Evolutionary conservation across 1,139 yeast species (phyloP).

Genomic region (Candida albicans): DNA sequence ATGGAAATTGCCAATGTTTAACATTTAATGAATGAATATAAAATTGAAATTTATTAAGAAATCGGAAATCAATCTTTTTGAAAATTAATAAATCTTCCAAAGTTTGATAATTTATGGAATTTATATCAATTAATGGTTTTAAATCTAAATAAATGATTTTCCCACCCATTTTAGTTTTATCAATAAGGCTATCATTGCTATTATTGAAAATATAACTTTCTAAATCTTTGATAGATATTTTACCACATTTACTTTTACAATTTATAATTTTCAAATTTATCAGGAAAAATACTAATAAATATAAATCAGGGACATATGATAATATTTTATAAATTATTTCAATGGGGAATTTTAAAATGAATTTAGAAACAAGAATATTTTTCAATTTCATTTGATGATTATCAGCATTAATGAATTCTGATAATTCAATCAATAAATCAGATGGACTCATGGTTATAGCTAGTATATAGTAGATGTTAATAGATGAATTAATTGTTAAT

Average conservation of each 20-base stretch:
- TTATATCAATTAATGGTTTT: not conserved
- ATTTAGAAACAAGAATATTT: not conserved
- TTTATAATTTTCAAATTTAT: not conserved
- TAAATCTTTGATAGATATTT: not conserved
- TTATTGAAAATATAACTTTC: not conserved
- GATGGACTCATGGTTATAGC: not conserved
- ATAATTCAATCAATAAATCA: not conserved
- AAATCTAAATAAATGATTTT: not conserved
- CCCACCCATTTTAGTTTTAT: no score
- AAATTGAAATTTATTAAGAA: not conserved
- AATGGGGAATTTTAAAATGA: not conserved
- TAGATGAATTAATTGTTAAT: no score
- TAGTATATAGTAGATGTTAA: not conserved
- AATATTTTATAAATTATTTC: not conserved
- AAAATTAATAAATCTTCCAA: not conserved
- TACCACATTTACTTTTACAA: no score
- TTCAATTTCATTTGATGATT: not conserved
- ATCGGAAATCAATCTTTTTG: slow-evolving; percentile 1
- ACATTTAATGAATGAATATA: not conserved
- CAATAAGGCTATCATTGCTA: not conserved
- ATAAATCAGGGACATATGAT: not conserved
- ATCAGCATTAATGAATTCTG: not conserved
- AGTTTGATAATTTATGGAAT: not conserved
- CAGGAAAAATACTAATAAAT: not conserved
- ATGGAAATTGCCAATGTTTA: not conserved